These are phyloP conservation scores for Suzukiozyma palmioleophila DNA, from an alignment of 1,139 yeast genomes.

Conservation along the genomic window DNA sequence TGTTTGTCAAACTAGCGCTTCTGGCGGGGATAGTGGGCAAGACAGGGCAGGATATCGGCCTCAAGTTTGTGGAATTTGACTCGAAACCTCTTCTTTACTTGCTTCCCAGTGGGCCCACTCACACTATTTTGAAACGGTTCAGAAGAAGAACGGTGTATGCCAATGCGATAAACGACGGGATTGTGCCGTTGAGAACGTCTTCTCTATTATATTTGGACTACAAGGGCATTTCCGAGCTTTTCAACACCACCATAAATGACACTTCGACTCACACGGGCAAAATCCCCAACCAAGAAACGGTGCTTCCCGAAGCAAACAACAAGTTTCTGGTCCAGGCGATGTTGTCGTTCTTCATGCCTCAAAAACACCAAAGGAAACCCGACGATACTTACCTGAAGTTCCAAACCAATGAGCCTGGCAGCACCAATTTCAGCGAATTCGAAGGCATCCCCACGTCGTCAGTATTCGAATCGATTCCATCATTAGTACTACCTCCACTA, in stretches of 20 bases:
- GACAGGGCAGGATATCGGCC: conserved; percentile 88
- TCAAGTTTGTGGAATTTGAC: conserved; percentile 37
- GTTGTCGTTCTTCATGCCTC: conserved; percentile 43
- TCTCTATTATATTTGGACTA: conserved; percentile 70
- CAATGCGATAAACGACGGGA: conserved; percentile 82
- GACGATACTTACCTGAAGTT: conserved; percentile 25
- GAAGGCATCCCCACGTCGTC: conserved; percentile 61
- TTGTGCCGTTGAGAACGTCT: conserved; percentile 87
- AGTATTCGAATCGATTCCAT: conserved; percentile 76
- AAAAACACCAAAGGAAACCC: conserved; percentile 27
- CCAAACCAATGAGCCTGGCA: conserved; percentile 21
- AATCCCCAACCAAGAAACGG: conserved; percentile 15
- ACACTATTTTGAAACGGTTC: conserved; percentile 58
- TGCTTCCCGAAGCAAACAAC: conserved; percentile 11
- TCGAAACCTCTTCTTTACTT: conserved; percentile 63
- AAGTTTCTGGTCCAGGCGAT: conserved; percentile 35
- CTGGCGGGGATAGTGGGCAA: conserved; percentile 89
- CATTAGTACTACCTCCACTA: conserved; percentile 79
- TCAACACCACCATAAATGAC: conserved; percentile 10
- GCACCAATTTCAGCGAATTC: conserved; percentile 6
- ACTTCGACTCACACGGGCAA: conserved; percentile 11
- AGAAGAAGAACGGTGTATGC: conserved; percentile 72
- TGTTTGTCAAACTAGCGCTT: conserved; percentile 76
- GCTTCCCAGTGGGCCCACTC: conserved; percentile 81
- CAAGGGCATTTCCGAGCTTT: conserved; percentile 44